Evolutionary conservation across 257 asterid genomes (phyloP), one percentile per base, ranked within the genome.

Genomic region (Solanum lignicaule): DNA sequence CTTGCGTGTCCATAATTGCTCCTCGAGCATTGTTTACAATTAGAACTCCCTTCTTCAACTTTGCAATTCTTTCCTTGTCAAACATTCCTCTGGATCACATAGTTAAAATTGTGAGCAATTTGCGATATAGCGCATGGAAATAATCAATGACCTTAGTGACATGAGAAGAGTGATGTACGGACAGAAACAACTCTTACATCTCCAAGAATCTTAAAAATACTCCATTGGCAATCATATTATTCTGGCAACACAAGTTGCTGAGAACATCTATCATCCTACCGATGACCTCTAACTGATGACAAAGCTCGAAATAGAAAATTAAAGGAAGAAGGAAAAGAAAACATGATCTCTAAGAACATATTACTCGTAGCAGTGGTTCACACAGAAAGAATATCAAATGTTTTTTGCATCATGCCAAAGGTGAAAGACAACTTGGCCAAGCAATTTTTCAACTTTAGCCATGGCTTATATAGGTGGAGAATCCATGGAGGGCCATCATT

Each of bases 1-100:
- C 99, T 90, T 97, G 99, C 18, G 99, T 94, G 90, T 97, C 99
- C 99, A 97, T 97, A 89, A 96, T 94, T 39, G 99, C 99, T 48
- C 99, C 99, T 92, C 99, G 91, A 73, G 99, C 99, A 75, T 97
- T 97, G 94, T 97, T 97, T 88, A 97, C 98, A 29, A 97, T 94
- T 18, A 96, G 87, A 87, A 96, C 99, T 15, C 99, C 99, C 94
- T 94, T 96, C 89, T 97, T 97, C 16, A 95, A 92, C 95, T 94
- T 96, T 5, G 98, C 95, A 82, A 97, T 97, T 93, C 85, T 95
- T 5, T 94, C 95, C 89, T 93, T 97, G 92, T 97, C 86, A 48
- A 97, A 97, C 99, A 97, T 87, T 87, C 98, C 98, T 88, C 99
- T 97, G 87, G 73, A 41, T 84, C 33, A 88, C 87, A 52, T 18